Evolutionary conservation across 2,329 filamentous ascomycete genomes (phyloP), one percentile per base, ranked within the genome.

Genomic region (Biscogniauxia marginata): DNA sequence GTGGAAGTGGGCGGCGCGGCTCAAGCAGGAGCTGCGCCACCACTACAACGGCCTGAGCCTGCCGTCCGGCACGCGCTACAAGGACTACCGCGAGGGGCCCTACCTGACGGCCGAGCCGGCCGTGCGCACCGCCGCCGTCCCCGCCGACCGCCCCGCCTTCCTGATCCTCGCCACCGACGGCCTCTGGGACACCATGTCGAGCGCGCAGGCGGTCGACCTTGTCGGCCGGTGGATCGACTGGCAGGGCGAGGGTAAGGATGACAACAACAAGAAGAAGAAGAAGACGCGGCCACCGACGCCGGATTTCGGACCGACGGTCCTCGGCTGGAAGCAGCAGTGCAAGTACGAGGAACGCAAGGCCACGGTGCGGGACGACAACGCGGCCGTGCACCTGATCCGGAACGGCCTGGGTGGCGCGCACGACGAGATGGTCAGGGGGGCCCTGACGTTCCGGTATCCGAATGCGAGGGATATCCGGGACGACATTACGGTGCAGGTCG

Each of bases 401-500:
- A 96, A 95, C 67, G 89, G 89, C 0, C 81, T 95, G 13, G 91
- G 91, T 43, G 91, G 91, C 4, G 87, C 84, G 56, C 84, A 93
- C 63, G 79, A 83, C 62, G 87, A 91, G 65, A 84, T 91, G 79
- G 77, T 95, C 21, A 86, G 85, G 62, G 90, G 88, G 4, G 74
- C 91, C 49, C 75, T 93, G 66, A 90, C 89, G 1, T 79, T 91
- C 23, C 84, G 85, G 7, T 84, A 84, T 59, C 90, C 91, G 0
- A 85, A 87, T 63, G 88, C 87, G 43, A 79, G 90, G 59, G 67
- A 70, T 49, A 69, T 74, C 47, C 84, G 89, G 62, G 91, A 95
- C 65, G 91, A 95, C 69, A 79, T 93, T 53, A 95, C 91, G 0
- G 88, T 95, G 16, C 89, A 95, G 73, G 90, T 96, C 25, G 88